Evolutionary conservation across 2,329 filamentous ascomycete species (phyloP).

Genomic region (Sarocladium brachiariae): DNA sequence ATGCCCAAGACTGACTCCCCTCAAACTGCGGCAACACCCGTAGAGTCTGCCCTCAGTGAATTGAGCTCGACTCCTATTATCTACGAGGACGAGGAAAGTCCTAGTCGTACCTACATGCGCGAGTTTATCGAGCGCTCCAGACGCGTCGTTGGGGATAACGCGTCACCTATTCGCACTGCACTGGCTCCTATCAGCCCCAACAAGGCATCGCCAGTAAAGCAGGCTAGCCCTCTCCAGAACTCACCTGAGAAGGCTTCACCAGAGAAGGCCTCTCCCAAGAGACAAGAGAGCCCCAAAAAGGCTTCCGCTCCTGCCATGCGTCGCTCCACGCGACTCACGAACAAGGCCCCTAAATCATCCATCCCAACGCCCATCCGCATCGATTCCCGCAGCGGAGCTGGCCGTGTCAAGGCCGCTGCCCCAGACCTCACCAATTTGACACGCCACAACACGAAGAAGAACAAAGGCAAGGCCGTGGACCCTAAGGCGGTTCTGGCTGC

Average conservation of each 20-base stretch:
- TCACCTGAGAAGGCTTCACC: not conserved
- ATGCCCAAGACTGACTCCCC: not conserved
- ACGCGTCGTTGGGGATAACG: not conserved
- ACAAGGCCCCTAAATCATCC: conserved; percentile 4
- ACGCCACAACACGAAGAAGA: conserved; percentile 2
- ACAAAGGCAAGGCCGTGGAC: not conserved
- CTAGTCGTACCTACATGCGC: conserved; percentile 5
- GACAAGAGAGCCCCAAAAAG: not conserved
- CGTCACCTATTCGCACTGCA: not conserved
- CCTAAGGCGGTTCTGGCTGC: not conserved
- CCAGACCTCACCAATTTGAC: not conserved
- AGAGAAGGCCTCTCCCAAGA: not conserved
- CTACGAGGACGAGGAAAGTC: conserved; percentile 2
- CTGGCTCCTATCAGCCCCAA: conserved; percentile 1
- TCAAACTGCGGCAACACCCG: not conserved
- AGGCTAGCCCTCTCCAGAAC: not conserved
- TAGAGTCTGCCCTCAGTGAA: not conserved
- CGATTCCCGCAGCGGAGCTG: conserved; percentile 4
- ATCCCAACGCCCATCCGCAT: conserved; percentile 6
- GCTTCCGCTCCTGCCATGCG: not conserved
- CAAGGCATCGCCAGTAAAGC: not conserved
- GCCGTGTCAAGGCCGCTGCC: not conserved
- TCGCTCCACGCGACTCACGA: conserved; percentile 2
- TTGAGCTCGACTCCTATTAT: not conserved
- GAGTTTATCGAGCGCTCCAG: conserved; percentile 3